phyloP scores from a whole-genome alignment of 192 early-diverging fungal genomes.

The Backusella liffmaniae region DNA sequence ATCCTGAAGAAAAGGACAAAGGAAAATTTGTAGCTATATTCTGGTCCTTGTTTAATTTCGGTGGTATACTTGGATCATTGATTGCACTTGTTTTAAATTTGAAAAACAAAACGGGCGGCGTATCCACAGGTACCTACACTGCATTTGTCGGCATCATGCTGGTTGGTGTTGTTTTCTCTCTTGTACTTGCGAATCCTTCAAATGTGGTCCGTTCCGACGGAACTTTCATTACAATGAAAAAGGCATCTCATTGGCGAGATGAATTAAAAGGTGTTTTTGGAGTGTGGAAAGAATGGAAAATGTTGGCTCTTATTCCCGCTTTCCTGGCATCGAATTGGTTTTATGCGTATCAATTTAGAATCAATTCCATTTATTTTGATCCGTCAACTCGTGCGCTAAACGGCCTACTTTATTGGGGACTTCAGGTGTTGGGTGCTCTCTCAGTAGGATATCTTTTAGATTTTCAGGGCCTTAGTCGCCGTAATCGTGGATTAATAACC shows the following conservation, averaged over 20 bases:
- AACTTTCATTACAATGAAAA: slow-evolving; percentile 54
- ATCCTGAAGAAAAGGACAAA: slow-evolving; percentile 77
- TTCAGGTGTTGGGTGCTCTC: slow-evolving; percentile 65
- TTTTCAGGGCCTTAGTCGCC: slow-evolving; percentile 49
- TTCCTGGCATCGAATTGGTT: slow-evolving; percentile 76
- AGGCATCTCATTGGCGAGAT: slow-evolving; percentile 58
- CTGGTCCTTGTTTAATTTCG: slow-evolving; percentile 85
- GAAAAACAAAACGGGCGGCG: slow-evolving; percentile 45
- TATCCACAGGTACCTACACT: slow-evolving; percentile 71
- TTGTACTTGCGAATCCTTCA: slow-evolving; percentile 50
- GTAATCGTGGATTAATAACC: slow-evolving; percentile 60
- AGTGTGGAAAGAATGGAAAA: slow-evolving; percentile 59
- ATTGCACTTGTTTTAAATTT: slow-evolving; percentile 75
- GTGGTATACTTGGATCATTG: slow-evolving; percentile 77
- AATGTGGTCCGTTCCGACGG: slow-evolving; percentile 69
- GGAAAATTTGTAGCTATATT: slow-evolving; percentile 79
- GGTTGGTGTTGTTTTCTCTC: slow-evolving; percentile 51
- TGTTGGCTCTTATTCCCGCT: slow-evolving; percentile 63
- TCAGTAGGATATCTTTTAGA: slow-evolving; percentile 64
- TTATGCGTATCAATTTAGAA: slow-evolving; percentile 69
- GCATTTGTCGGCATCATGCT: slow-evolving; percentile 64
- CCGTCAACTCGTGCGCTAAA: slow-evolving; percentile 69
- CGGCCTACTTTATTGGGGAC: slow-evolving; percentile 70
- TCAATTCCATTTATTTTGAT: slow-evolving; percentile 68
- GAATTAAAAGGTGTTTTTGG: slow-evolving; percentile 48